Evolutionary conservation across 2,329 filamentous ascomycete genomes (phyloP).

Genomic region (Dothideomycetidae sp.): DNA sequence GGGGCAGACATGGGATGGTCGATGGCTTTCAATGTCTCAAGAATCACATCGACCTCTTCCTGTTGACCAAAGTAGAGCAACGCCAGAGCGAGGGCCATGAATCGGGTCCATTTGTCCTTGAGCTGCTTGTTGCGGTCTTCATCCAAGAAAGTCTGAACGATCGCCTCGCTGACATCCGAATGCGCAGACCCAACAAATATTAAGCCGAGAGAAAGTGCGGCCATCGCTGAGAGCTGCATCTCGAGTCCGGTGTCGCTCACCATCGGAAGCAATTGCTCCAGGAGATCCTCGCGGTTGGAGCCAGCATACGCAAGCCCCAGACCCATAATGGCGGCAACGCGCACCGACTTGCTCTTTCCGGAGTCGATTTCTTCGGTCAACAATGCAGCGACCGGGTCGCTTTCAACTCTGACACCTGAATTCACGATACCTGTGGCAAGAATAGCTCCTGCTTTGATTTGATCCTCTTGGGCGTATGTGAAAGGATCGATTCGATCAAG

Average conservation of each 20-base stretch:
- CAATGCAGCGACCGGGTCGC: slow-evolving; percentile 78
- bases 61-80: slow-evolving; percentile 92
- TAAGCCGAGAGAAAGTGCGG: slow-evolving; percentile 76
- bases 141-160: slow-evolving; percentile 84
- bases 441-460: slow-evolving; percentile 82
- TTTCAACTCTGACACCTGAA: slow-evolving; percentile 76
- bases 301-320: slow-evolving; percentile 89
- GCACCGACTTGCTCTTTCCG: slow-evolving; percentile 61
- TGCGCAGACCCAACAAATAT: slow-evolving; percentile 89
- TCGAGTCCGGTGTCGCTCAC: slow-evolving; percentile 71
- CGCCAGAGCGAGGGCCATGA: slow-evolving; percentile 85
- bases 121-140: slow-evolving; percentile 82
- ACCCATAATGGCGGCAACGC: slow-evolving; percentile 85
- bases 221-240: slow-evolving; percentile 95
- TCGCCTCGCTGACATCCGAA: slow-evolving; percentile 78
- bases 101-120: slow-evolving; percentile 96
- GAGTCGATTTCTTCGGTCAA: slow-evolving; percentile 71
- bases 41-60: slow-evolving; percentile 95
- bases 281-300: slow-evolving; percentile 78
- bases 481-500: slow-evolving; percentile 91
- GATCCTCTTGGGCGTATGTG: slow-evolving; percentile 67
- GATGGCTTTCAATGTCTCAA: slow-evolving; percentile 92
- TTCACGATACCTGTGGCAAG: slow-evolving; percentile 93
- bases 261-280: slow-evolving; percentile 73
- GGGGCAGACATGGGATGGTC: slow-evolving; percentile 95